phyloP scores from a whole-genome alignment of 148 eudicot genomes.

The Vaccinium macrocarpon region DNA sequence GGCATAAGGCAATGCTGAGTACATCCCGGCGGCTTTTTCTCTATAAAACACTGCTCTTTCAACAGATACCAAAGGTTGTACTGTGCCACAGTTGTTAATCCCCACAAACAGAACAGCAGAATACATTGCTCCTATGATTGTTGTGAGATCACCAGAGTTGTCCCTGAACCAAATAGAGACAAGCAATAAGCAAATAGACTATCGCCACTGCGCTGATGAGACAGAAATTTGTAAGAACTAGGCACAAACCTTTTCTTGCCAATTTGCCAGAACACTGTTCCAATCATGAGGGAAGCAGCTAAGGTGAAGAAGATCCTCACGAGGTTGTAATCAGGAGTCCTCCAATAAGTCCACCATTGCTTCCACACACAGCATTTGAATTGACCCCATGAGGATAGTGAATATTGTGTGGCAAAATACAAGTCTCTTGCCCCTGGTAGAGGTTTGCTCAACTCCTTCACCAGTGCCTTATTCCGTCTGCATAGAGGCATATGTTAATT shows the following conservation, averaged over 20 bases:
- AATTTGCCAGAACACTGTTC: conserved; percentile 50
- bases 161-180: conserved; percentile 32
- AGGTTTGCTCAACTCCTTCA: conserved; percentile 34
- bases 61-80: conserved; percentile 67
- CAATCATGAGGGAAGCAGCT: conserved; percentile 30
- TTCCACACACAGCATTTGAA: conserved; percentile 47
- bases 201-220: background rate
- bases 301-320: conserved; percentile 39
- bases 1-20: conserved; percentile 87
- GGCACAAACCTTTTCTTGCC: conserved; percentile 28
- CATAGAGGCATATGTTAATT: background rate
- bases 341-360: conserved; percentile 50
- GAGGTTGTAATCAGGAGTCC: conserved; percentile 45
- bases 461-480: conserved; percentile 42
- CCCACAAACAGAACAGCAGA: conserved; percentile 71
- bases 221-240: background rate
- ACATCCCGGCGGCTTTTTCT: conserved; percentile 93
- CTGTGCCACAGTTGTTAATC: conserved; percentile 64
- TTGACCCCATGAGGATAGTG: conserved; percentile 35
- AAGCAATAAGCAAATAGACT: background rate
- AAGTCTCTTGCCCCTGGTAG: conserved; percentile 39
- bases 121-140: conserved; percentile 82
- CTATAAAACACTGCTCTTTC: conserved; percentile 83
- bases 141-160: conserved; percentile 48
- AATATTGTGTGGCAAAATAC: conserved; percentile 32